These are phyloP conservation scores for Smithsoniella earleae DNA, from an alignment of 163 green algal species.

Conservation along the genomic window DNA sequence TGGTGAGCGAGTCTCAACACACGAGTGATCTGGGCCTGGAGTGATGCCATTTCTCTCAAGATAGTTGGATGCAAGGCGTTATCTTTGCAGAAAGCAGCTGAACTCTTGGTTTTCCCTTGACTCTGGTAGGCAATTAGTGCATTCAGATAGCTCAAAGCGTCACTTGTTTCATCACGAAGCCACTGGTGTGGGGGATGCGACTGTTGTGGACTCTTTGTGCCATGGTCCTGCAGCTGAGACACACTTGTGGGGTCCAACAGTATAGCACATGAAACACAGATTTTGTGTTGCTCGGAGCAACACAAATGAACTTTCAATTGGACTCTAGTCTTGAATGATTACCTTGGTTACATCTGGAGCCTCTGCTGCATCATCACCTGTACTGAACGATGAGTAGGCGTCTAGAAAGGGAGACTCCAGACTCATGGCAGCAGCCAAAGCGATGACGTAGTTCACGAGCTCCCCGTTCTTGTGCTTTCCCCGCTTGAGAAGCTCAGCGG, in stretches of 20 bases:
- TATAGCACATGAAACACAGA: too few relatives aligned
- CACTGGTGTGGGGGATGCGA: constrained; percentile 42
- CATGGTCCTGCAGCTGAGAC: constrained; percentile 2
- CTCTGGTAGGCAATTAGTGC: constrained; percentile 70
- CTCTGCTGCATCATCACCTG: too few relatives aligned
- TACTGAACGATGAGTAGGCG: too few relatives aligned
- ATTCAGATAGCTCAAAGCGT: constrained; percentile 59
- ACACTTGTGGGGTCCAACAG: too few relatives aligned
- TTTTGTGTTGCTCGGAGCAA: too few relatives aligned
- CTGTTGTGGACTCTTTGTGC: not conserved
- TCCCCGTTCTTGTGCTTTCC: constrained; percentile 27
- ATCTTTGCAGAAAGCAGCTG: constrained; percentile 45
- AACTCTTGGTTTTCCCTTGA: constrained; percentile 19
- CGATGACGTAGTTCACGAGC: constrained; percentile 64
- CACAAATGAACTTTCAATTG: too few relatives aligned
- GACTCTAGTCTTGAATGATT: too few relatives aligned
- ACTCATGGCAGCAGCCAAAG: constrained; percentile 69
- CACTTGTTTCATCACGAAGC: constrained; percentile 47
- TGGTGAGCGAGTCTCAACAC: too few relatives aligned
- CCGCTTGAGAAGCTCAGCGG: constrained; percentile 30
- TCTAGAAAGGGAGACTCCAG: constrained; percentile 78
- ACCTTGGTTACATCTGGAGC: too few relatives aligned
- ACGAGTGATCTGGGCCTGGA: too few relatives aligned
- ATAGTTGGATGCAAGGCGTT: constrained; percentile 62
- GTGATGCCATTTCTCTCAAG: constrained; percentile 67